Evolutionary conservation across 495 filamentous ascomycete genomes (phyloP), one percentile per base, ranked within the genome.

Genomic region (Cairneyella variabilis): DNA sequence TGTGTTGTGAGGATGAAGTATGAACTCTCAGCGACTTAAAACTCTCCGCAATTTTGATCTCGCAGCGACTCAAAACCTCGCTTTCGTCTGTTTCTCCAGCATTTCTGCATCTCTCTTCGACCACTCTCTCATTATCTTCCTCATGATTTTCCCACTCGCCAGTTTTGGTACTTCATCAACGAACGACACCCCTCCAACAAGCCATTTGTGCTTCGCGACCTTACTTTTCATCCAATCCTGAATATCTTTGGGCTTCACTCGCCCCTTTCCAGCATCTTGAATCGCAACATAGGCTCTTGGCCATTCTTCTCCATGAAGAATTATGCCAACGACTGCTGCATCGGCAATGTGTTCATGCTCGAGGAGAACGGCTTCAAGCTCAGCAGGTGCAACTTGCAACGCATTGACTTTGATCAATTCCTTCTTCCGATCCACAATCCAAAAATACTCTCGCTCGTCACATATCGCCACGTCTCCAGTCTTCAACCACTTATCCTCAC

Each of bases 401-500:
- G 85, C 90, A 69, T 88, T 88, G 53, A 92, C 85, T 69, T 91
- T 90, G 72, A 91, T 89, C 55, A 91, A 71, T 64, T 90, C 87
- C 82, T 90, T n/a, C 5, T 87, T 82, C 18, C 90, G 82, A 64
- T 95, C 90, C 22, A 93, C 83, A 37, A 95, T 85, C 61, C 84
- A 80, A 61, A 57, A 57, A 27, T 45, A 44, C n/a, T 47, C 54
- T 26, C 20, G 37, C n/a, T 54, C 40, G 66, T 92, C 85, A 71
- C 84, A 95, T 72, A 93, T 85, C 58, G 90, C 90, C 59, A 96
- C 90, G 59, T 96, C 90, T 28, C 90, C 90, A 22, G 90, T 93
- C 83, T 83, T 91, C 77, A 95, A 92, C 90, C 90, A 96, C 12
- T 86, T 89, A 63, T 90, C 90, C 4, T 76, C 74, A 25, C 82